Percentiles rank a stretch among this genome's conserved stretches.
These are phyloP conservation scores for Corylus americana DNA, from an alignment of 306 rosid species.

Conservation along the genomic window DNA sequence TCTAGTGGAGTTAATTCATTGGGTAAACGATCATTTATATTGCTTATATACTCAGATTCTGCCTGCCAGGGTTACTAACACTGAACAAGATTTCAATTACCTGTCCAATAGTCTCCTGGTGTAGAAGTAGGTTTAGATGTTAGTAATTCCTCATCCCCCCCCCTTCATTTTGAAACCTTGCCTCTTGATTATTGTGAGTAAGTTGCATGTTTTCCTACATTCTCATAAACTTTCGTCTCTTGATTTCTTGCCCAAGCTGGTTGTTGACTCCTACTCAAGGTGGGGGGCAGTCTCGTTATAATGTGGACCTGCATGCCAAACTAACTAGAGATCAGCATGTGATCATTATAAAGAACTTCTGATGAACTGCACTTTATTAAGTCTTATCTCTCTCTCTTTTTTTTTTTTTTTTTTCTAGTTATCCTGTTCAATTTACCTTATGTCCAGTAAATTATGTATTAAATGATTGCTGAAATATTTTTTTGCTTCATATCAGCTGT, in stretches of 20 bases:
- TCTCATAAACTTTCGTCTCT: not conserved
- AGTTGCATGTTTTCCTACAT: not conserved
- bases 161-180: not conserved
- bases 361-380: not conserved
- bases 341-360: not conserved
- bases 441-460: conserved; percentile 3
- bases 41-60: not conserved
- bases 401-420: not conserved
- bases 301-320: not conserved
- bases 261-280: not conserved
- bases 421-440: not conserved
- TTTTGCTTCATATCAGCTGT: not conserved
- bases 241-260: not conserved
- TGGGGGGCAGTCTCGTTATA: not conserved
- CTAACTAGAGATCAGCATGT: not conserved
- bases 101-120: not conserved
- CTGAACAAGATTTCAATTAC: not conserved
- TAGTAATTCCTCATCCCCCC: not conserved
- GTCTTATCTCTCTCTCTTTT: too few species aligned
- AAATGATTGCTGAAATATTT: not conserved
- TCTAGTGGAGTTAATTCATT: not conserved
- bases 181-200: not conserved
- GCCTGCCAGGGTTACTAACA: not conserved
- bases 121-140: not conserved
- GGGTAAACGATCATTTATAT: not conserved